Evolutionary conservation across 1,139 yeast genomes (phyloP).

Genomic region (Candida neerlandica): DNA sequence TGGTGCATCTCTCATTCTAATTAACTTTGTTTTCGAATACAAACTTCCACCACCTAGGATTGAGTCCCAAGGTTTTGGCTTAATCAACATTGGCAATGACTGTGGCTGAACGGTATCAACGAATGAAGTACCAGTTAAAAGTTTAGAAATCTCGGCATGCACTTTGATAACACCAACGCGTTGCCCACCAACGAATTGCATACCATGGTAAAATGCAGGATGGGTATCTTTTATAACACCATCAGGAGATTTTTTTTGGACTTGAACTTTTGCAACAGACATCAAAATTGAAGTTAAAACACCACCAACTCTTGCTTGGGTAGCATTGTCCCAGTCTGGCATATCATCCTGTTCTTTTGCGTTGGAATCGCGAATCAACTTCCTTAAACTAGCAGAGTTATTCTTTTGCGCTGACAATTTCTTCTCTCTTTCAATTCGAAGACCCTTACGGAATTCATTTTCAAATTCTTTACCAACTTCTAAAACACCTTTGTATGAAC

Average conservation of each 20-base stretch:
- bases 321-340: constrained; percentile 50
- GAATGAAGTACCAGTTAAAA: constrained; percentile 67
- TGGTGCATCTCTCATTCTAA: constrained; percentile 82
- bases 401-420: constrained; percentile 42
- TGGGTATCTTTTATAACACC: constrained; percentile 72
- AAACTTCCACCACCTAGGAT: constrained; percentile 85
- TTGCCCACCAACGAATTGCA: constrained; percentile 77
- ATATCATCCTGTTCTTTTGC: constrained; percentile 17
- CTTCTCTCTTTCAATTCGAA: constrained; percentile 59
- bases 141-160: constrained; percentile 67
- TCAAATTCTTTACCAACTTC: constrained; percentile 86
- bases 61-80: constrained; percentile 84
- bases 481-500: constrained; percentile 79
- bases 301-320: constrained; percentile 83
- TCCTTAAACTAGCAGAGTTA: constrained; percentile 44
- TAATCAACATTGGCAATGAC: constrained; percentile 86
- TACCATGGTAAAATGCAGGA: constrained; percentile 90
- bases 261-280: constrained; percentile 81
- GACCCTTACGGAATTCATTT: constrained; percentile 75
- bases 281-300: constrained; percentile 71
- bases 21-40: constrained; percentile 58
- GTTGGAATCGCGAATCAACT: constrained; percentile 32
- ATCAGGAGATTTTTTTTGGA: constrained; percentile 75
- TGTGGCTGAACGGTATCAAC: constrained; percentile 83
- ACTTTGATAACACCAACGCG: constrained; percentile 80